Conservation (phyloP, 331 rosid genomes). For the Spiraea crenata region DNA sequence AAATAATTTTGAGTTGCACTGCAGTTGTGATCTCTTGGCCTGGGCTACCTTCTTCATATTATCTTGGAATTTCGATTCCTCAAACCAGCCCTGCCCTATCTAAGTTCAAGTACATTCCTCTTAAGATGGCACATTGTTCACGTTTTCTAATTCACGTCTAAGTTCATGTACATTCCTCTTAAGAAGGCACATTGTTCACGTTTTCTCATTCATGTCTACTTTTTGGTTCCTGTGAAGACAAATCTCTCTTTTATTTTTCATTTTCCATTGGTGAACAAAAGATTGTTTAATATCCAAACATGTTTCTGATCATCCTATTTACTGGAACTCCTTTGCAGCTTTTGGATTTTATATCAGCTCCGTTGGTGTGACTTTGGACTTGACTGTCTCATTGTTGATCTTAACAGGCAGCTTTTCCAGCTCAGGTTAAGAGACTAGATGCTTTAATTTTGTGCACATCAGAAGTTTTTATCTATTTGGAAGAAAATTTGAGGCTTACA, state of each 20-base stretch:
- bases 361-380: slow-evolving; percentile 1
- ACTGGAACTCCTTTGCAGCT: slow-evolving; percentile 6
- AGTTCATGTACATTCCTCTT: background rate
- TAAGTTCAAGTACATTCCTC: background rate
- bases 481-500: slow-evolving; percentile 84
- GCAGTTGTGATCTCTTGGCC: background rate
- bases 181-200: background rate
- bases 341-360: background rate
- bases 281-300: background rate
- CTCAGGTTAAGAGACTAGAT: slow-evolving; percentile 86
- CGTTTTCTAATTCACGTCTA: background rate
- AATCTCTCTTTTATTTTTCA: background rate
- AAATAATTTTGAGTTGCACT: background rate
- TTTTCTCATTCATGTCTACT: background rate
- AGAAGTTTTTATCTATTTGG: slow-evolving; percentile 76
- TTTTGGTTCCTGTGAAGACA: too few relatives aligned
- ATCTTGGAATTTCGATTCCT: background rate
- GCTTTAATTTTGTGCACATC: slow-evolving; percentile 75
- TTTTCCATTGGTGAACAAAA: too few relatives aligned
- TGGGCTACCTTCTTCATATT: background rate
- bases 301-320: slow-evolving; percentile 13
- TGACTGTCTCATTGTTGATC: slow-evolving; percentile 19
- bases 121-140: background rate
- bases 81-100: background rate
- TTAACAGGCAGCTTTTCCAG: slow-evolving; percentile 84